These are phyloP conservation scores for Chaetomiaceae sp. DNA, from an alignment of 2,329 filamentous ascomycete genomes.

Conservation along the genomic window DNA sequence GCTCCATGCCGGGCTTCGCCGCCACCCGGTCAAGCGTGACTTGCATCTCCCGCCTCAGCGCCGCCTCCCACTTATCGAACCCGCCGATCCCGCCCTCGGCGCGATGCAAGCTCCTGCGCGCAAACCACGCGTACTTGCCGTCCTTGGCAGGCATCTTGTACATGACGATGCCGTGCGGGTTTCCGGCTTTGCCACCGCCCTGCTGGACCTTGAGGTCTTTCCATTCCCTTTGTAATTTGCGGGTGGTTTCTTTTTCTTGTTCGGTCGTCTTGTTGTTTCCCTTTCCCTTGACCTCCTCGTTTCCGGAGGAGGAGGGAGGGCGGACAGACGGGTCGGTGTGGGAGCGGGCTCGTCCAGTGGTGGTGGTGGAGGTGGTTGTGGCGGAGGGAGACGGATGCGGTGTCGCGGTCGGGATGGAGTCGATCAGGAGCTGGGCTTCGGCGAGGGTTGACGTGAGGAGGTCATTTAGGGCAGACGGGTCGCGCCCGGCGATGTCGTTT, in stretches of 20 bases:
- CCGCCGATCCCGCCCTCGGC: slow-evolving; percentile 51
- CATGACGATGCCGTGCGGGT: slow-evolving; percentile 70
- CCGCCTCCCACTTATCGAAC: slow-evolving; percentile 68
- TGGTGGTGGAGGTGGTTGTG: slow-evolving; percentile 26
- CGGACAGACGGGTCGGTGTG: slow-evolving; percentile 53
- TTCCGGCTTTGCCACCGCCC: slow-evolving; percentile 24
- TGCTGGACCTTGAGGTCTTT: slow-evolving; percentile 68
- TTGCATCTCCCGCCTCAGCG: slow-evolving; percentile 72
- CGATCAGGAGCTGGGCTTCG: slow-evolving; percentile 24
- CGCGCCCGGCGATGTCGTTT: slow-evolving; percentile 10
- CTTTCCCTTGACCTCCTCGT: too few species aligned
- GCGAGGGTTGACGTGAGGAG: slow-evolving; percentile 23
- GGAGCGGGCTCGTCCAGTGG: slow-evolving; percentile 47
- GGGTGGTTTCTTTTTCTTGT: slow-evolving; percentile 32
- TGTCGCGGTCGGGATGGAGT: slow-evolving; percentile 24
- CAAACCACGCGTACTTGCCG: slow-evolving; percentile 85
- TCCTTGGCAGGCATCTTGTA: slow-evolving; percentile 79
- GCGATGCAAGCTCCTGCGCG: slow-evolving; percentile 72
- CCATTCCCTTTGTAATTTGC: slow-evolving; percentile 73
- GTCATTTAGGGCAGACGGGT: slow-evolving; percentile 5
- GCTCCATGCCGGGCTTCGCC: slow-evolving; percentile 42
- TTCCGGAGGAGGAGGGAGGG: slow-evolving; percentile 40
- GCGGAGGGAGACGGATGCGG: background rate
- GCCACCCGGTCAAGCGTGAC: slow-evolving; percentile 53
- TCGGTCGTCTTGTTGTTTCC: background rate